Conservation (phyloP, 257 asterid genomes). For the Solanum pinnatisectum region DNA sequence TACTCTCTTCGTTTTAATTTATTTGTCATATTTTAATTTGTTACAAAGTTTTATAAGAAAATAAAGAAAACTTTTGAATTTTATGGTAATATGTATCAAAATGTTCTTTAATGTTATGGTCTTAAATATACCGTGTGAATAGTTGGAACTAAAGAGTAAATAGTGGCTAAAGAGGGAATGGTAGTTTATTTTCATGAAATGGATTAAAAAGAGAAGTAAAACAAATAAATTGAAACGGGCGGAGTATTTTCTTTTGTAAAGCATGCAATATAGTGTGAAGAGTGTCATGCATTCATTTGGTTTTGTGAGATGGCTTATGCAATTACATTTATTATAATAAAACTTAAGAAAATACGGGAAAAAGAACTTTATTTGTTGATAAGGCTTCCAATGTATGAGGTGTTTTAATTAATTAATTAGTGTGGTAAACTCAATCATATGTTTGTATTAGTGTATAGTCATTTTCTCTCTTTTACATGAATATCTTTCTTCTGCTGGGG, state of each 20-base stretch:
- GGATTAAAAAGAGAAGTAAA: not conserved
- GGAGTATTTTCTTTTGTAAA: not conserved
- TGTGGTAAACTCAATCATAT: not conserved
- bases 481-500: not conserved
- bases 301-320: not conserved
- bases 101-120: not conserved
- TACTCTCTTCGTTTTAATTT: rapidly evolving
- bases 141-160: not conserved
- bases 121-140: not conserved
- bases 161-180: not conserved
- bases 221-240: too few relatives aligned
- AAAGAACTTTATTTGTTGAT: not conserved
- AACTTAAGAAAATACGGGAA: not conserved
- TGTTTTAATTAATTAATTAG: not conserved
- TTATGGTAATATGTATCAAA: not conserved
- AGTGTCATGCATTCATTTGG: not conserved
- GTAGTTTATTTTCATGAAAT: not conserved
- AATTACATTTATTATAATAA: not conserved
- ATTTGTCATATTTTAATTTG: not conserved
- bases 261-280: not conserved
- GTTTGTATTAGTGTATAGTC: not conserved
- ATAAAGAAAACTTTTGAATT: too few relatives aligned
- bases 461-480: not conserved
- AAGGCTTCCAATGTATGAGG: not conserved
- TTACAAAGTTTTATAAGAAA: not conserved